Conservation (phyloP, 2,329 filamentous ascomycete genomes). For the Neoarthrinium moseri region DNA sequence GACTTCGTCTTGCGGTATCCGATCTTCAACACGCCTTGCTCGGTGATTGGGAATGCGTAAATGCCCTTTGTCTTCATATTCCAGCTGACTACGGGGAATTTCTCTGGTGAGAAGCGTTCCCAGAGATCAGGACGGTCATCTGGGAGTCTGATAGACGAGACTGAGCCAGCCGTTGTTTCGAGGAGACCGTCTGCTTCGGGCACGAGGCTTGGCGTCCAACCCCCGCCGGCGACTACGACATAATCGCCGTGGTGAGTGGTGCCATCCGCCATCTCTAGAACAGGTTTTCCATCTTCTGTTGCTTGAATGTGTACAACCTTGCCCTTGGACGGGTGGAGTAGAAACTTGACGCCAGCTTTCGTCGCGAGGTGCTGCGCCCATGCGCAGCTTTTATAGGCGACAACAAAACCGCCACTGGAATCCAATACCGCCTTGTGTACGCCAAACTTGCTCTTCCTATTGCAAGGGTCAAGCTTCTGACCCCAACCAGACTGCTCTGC, state of each 20-base stretch:
- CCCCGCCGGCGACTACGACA: constrained; percentile 23
- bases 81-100: constrained; percentile 45
- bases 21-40: constrained; percentile 44
- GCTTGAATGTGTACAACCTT: constrained; percentile 25
- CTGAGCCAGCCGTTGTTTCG: constrained; percentile 47
- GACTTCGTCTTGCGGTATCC: constrained; percentile 49
- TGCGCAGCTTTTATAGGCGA: constrained; percentile 44
- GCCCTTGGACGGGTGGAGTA: constrained; percentile 31
- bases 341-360: constrained; percentile 37
- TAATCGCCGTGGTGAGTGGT: constrained; percentile 11
- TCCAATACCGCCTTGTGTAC: constrained; percentile 40
- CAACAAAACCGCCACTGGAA: constrained; percentile 41
- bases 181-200: constrained; percentile 38
- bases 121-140: constrained; percentile 28
- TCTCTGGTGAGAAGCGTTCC: constrained; percentile 36
- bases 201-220: constrained; percentile 41
- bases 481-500: constrained; percentile 31
- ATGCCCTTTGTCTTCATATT: constrained; percentile 34
- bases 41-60: constrained; percentile 46
- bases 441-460: constrained; percentile 22
- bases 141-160: constrained; percentile 43
- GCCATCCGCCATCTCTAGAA: constrained; percentile 21
- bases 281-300: constrained; percentile 23
- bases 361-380: constrained; percentile 42
- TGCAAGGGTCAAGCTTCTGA: constrained; percentile 24